Base-by-base conservation (phyloP, 768 basidiomycete species). In the Guyanaporus albipodus region DNA sequence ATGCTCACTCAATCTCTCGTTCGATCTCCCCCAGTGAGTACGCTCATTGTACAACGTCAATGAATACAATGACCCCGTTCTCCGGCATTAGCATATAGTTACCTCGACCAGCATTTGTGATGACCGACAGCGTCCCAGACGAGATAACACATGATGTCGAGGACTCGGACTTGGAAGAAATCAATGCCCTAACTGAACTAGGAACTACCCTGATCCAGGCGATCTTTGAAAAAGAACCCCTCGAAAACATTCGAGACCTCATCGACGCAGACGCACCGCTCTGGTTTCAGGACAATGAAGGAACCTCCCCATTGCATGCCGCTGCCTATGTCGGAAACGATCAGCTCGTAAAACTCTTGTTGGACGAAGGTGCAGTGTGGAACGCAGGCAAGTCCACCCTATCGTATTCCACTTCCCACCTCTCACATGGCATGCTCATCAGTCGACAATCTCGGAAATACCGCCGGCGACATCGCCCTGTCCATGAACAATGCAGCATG, bases 271-370 rank as follows among this genome's bases (percentile, higher is more conserved):
- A 83, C 15, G 86, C 91, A 7, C 90, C 90, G 1, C 66, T 89
- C 39, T 97, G 95, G 94, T 92, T 85, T 61, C 91, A 96, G 66
- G 87, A 86, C 61, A 78, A 80, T 38, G 80, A 86, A 55, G 93
- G 92, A 1, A 83, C 82, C 52, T 91, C 91, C 5, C 75, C 83
- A 15, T 66, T 98, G 36, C 95, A 98, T 60, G 91, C 90, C 14
- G 95, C 90, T 11, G 87, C 83, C 2, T 91, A 86, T 55, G 65
- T 77, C 37, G 82, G 85, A 56, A 79, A 86, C 54, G 61, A 74
- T 2, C 71, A 74, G n/a, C 70, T 95, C 14, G 74, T 87, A 10
- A 75, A 76, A 43, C 60, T 76, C 6, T 72, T 98, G 27, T 73
- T 99, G 22, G 73, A 82, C n/a, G 75, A 79, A 45, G 93, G 95